Evolutionary conservation across 306 rosid genomes (phyloP).

Genomic region (Gastrolobium bilobum): DNA sequence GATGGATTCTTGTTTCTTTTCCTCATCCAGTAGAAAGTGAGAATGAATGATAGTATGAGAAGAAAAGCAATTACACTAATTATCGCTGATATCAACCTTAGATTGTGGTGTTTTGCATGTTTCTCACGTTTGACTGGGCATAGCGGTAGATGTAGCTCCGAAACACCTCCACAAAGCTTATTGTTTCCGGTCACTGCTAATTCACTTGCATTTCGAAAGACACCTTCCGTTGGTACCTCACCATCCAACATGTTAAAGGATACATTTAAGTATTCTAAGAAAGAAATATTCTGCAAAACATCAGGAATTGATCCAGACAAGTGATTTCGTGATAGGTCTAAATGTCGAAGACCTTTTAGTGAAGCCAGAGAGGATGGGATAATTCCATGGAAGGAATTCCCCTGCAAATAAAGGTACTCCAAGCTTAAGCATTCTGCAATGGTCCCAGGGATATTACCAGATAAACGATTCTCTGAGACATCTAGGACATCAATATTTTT

Average conservation of each 20-base stretch:
- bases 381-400: conserved; percentile 41
- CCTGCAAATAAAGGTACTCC: conserved; percentile 45
- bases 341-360: conserved; percentile 30
- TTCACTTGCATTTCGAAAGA: conserved; percentile 42
- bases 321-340: conserved; percentile 52
- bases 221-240: conserved; percentile 54
- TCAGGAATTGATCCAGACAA: conserved; percentile 54
- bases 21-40: conserved; percentile 6
- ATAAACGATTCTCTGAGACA: conserved; percentile 50
- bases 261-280: conserved; percentile 44
- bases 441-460: conserved; percentile 46
- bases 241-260: conserved; percentile 61
- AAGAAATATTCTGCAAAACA: conserved; percentile 19
- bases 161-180: conserved; percentile 50
- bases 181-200: conserved; percentile 29
- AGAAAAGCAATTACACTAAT: conserved; percentile 36
- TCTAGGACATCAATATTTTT: neutral
- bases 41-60: neutral
- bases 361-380: conserved; percentile 50
- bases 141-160: conserved; percentile 33
- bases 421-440: conserved; percentile 46
- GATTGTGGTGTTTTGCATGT: conserved; percentile 18
- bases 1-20: neutral
- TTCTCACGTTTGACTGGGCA: conserved; percentile 36
- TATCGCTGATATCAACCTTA: conserved; percentile 9